Evolutionary conservation across 306 rosid species (phyloP).

Genomic region (Prunus kanzakura): DNA sequence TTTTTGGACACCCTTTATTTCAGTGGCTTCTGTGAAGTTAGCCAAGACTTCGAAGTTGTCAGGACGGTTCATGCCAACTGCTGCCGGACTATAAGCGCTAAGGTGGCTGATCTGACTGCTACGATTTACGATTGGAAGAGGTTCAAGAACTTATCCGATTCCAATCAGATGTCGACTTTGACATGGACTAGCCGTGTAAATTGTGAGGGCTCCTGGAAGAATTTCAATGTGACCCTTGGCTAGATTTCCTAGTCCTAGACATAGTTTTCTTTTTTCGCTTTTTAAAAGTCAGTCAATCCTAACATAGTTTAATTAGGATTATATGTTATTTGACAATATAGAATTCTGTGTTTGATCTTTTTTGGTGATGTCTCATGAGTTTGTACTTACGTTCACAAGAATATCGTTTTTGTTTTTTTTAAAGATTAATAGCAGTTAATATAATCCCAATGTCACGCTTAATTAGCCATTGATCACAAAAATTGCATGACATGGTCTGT

Average conservation of each 20-base stretch:
- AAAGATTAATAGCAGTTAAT: too few relatives aligned
- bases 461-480: background rate
- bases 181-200: constrained; percentile 8
- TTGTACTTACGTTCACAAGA: too few relatives aligned
- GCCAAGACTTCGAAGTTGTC: too few relatives aligned
- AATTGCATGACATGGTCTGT: background rate
- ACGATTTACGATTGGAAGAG: constrained; percentile 28
- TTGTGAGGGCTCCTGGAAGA: background rate
- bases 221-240: background rate
- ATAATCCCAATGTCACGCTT: background rate
- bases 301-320: too few relatives aligned
- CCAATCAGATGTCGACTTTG: background rate
- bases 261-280: too few relatives aligned
- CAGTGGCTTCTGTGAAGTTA: constrained; percentile 29
- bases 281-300: too few relatives aligned
- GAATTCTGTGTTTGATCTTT: too few relatives aligned
- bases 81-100: constrained; percentile 30
- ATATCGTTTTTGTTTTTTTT: too few relatives aligned
- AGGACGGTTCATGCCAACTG: constrained; percentile 27
- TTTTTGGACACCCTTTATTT: constrained; percentile 26
- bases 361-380: too few relatives aligned
- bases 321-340: too few relatives aligned
- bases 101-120: constrained; percentile 18
- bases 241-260: background rate
- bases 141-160: background rate